A percentile compares a stretch with the other conserved stretches of the same genome.
phyloP scores from a whole-genome alignment of 148 eudicot genomes.

The Fallopia convolvulus region DNA sequence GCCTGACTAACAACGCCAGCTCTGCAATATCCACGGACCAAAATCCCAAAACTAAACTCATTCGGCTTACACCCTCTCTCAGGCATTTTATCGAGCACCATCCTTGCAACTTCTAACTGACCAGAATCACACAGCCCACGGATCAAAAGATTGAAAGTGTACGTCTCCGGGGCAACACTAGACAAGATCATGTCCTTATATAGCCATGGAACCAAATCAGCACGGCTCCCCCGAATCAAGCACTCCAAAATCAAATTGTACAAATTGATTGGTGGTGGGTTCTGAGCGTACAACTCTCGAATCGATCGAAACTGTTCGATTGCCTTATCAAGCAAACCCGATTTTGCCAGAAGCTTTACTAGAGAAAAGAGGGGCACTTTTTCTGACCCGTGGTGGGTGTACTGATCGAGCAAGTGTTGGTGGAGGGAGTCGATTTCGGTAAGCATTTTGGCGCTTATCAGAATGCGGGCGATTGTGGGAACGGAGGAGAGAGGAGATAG shows the following conservation, averaged over 20 bases:
- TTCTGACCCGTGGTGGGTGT: neutral
- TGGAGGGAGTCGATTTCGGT: conserved; percentile 45
- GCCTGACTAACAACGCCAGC: conserved; percentile 36
- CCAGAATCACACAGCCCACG: conserved; percentile 59
- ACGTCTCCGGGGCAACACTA: conserved; percentile 56
- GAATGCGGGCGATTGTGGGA: conserved; percentile 41
- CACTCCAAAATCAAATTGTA: conserved; percentile 57
- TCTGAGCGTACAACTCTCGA: conserved; percentile 32
- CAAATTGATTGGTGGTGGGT: conserved; percentile 30
- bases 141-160: conserved; percentile 75
- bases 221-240: conserved; percentile 23
- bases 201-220: conserved; percentile 41
- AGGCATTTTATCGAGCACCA: conserved; percentile 78
- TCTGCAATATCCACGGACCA: conserved; percentile 76
- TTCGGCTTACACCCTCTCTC: conserved; percentile 70
- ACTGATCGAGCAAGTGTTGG: conserved; percentile 36
- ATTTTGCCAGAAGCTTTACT: conserved; percentile 37
- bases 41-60: conserved; percentile 75
- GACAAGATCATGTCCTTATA: conserved; percentile 60
- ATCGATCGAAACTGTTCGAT: conserved; percentile 52
- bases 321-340: conserved; percentile 42
- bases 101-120: conserved; percentile 57
- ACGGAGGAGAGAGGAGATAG: conserved; percentile 25
- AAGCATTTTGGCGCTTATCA: conserved; percentile 60
- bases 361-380: conserved; percentile 20